Evolutionary conservation across 2,329 filamentous ascomycete genomes (phyloP), one percentile per base, ranked within the genome.

Genomic region (Ceratocystiopsis minuta): DNA sequence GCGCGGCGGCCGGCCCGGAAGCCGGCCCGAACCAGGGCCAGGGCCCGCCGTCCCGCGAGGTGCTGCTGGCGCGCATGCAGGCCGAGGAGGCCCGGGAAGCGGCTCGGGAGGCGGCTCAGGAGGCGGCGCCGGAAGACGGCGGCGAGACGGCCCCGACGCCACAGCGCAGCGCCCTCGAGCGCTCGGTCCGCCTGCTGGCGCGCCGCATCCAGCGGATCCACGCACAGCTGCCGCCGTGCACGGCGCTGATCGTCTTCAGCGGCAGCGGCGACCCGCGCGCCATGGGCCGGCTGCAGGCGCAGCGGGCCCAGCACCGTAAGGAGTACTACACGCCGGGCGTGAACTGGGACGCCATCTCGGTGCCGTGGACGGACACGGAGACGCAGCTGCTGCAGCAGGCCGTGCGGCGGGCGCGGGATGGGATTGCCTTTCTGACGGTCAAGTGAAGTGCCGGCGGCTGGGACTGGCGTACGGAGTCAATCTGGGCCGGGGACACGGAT

Each of bases 221-320:
- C 55, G 65, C 63, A 14, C 59, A 63, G 4, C 63, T 80, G 16
- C 75, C 76, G 16, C 71, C 72, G 9, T 80, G 76, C 54, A 79
- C 77, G 1, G 75, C 66, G 3, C 64, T 81, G 43, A 65, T 81
- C 37, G 59, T 80, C 32, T 75, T 75, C 57, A 75, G 70, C 49
- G 77, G 77, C 47, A 77, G 71, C 6, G 77, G 77, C 34, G 74
- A 80, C 51, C 75, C 76, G n/a, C 68, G 75, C 32, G 68, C 74
- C 51, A 78, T 80, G 74, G 68, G 66, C 45, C 62, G 65, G 35
- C 59, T 80, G 49, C 72, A 78, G 60, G 65, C 65, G 17, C 61
- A 76, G 63, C 70, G 79, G 40, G 54, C 64, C 7, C 67, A 70
- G 55, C 78, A 70, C 62, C 72, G 68, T 54, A 67, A 65, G 50